Evolutionary conservation across 345 rosid genomes (phyloP).

Genomic region (Brassica incana): DNA sequence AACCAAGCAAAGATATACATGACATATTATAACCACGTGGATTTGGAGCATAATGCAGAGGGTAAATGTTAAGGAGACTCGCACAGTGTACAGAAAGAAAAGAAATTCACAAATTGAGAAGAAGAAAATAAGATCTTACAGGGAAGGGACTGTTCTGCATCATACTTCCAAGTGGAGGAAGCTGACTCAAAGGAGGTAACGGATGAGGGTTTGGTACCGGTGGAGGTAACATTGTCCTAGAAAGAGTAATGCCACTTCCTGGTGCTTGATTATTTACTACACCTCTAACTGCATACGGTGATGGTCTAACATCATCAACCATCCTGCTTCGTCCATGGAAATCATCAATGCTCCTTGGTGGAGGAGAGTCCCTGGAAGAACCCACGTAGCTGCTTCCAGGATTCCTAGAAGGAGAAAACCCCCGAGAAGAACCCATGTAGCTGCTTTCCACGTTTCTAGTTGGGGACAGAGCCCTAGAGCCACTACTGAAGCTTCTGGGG

Average conservation of each 20-base stretch:
- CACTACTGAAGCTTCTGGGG: slow-evolving; percentile 26
- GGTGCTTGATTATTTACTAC: slow-evolving; percentile 54
- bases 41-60: background rate
- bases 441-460: slow-evolving; percentile 32
- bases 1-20: background rate
- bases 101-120: slow-evolving; percentile 6
- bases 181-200: slow-evolving; percentile 49
- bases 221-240: slow-evolving; percentile 58
- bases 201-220: slow-evolving; percentile 53
- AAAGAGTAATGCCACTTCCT: slow-evolving; percentile 46
- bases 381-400: slow-evolving; percentile 28
- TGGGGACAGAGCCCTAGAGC: slow-evolving; percentile 36
- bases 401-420: slow-evolving; percentile 36
- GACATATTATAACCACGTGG: background rate
- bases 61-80: slow-evolving; percentile 1
- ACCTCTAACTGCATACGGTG: slow-evolving; percentile 62
- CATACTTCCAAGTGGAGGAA: slow-evolving; percentile 50
- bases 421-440: slow-evolving; percentile 32
- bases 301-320: slow-evolving; percentile 56
- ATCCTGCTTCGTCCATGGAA: slow-evolving; percentile 58
- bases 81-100: background rate
- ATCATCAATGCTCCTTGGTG: slow-evolving; percentile 14
- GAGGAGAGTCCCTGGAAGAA: slow-evolving; percentile 36
- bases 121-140: slow-evolving; percentile 45
- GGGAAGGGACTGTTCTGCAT: slow-evolving; percentile 51